Evolutionary conservation across 257 asterid species (phyloP), one percentile per base, ranked within the genome.

Genomic region (Fraxinus pennsylvanica): DNA sequence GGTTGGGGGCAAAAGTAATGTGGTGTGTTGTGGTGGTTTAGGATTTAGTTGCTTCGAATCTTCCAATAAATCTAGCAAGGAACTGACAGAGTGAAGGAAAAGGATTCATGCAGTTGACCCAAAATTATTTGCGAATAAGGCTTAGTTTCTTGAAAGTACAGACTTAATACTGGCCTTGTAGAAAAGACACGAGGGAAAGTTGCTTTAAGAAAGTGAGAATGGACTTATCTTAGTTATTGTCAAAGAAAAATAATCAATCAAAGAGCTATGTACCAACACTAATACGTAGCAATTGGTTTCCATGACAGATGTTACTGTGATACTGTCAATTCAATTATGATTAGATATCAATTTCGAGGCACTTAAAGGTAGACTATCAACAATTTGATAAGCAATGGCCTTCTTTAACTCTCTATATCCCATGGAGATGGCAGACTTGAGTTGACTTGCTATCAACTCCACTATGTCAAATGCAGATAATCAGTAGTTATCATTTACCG

Each of bases 401-500:
- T 45, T 45, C 52, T 39, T 39, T 45, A 52, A 52, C 52, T 45
- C 9, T 17, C 63, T 19, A 52, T 1, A 52, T 52, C 63, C 22
- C 25, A 14, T 52, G 63, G 22, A 5, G 25, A 52, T 5, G n/a
- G 7, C 22, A 52, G 63, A 47, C 54, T 67, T 21, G 67, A 43
- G 78, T 38, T 1, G 21, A 36, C 57, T 65, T 27, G n/a, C 67
- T 76, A n/a, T 36, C 79, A 74, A 81, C 43, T 21, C 50, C 59
- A 29, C 29, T 12, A 36, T 43, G 9, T 15, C 17, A 32, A 38
- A 41, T 2, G 32, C 30, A 71, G 43, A 74, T 47, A 29, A 43
- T 0, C 43, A 67, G 5, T 41, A 29, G 39, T 5, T 21, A 30
- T 19, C 5, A 77, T 88, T 86, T 80, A 92, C 98, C 88, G 80